Evolutionary conservation across 2,329 filamentous ascomycete genomes (phyloP), one percentile per base, ranked within the genome.

Genomic region (Pestalotiopsis sp.): DNA sequence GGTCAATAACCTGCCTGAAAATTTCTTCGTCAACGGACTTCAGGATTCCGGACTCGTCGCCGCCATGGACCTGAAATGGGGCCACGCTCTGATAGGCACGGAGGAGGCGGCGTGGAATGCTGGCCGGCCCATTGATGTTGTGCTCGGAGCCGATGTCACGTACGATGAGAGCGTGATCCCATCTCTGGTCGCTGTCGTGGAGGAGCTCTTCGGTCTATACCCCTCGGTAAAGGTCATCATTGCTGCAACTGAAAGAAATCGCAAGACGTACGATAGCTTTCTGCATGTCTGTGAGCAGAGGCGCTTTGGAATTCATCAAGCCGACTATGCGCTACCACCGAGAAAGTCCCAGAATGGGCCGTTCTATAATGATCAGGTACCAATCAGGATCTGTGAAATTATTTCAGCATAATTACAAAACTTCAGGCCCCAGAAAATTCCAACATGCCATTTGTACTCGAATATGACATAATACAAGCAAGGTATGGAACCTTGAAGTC

Each of bases 131-230:
- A 77, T 89, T 59, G 91, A 95, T 77, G 79, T 93, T 4, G 86
- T 95, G 2, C 79, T 95, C 36, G 93, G 92, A 3, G 92, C 93
- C 41, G 93, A 95, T 77, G 87, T 95, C 79, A 95, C 91, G 0
- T 95, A 95, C 78, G 92, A 95, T 76, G 84, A 83, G 70, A 82
- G 82, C 45, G 85, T 88, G 57, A 90, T 92, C 64, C 87, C 90
- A 0, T 82, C 88, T 1, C 82, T 95, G 27, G 84, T 93, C 2
- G 85, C 84, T 3, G 94, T 92, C 3, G 77, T 95, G 65, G 80
- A 85, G 39, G 86, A 91, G 64, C 81, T 94, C 13, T 87, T 92
- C 63, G 81, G 82, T 1, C 75, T 89, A 66, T 88, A 88, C 70
- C 86, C 88, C 2, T 75, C 76, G 0, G 82, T 90, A 14, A 81